Conservation (phyloP, 495 filamentous ascomycete species). For the Pyrenula aspistea region DNA sequence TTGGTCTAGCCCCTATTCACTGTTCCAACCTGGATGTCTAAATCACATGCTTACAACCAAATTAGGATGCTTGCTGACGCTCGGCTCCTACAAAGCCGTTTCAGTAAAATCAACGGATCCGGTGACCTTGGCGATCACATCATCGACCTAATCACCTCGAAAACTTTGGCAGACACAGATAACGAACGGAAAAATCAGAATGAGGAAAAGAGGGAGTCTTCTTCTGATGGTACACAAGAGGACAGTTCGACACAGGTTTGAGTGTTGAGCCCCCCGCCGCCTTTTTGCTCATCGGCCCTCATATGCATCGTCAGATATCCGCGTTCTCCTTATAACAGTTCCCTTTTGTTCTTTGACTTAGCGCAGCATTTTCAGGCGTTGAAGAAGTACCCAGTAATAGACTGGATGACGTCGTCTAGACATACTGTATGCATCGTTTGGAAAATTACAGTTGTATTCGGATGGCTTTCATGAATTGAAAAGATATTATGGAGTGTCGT, state of each 20-base stretch:
- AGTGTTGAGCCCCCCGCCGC: too few relatives aligned
- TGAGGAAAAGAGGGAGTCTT: neutral
- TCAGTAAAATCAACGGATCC: conserved; percentile 73
- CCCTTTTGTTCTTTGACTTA: neutral
- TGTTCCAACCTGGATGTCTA: conserved; percentile 7
- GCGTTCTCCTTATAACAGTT: too few relatives aligned
- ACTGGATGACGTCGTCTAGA: neutral
- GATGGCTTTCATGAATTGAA: neutral
- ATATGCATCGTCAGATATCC: too few relatives aligned
- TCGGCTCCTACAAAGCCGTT: conserved; percentile 57
- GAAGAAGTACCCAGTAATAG: neutral
- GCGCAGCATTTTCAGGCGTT: neutral
- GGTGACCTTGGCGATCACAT: conserved; percentile 58
- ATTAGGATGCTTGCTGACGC: conserved; percentile 70
- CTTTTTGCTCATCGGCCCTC: neutral
- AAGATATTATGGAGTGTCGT: neutral
- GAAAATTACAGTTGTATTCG: too few relatives aligned
- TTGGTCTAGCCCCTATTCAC: conserved; percentile 24
- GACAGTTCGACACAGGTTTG: neutral
- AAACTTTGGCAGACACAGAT: conserved; percentile 20
- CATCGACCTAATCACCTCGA: conserved; percentile 53
- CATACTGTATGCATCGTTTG: too few relatives aligned
- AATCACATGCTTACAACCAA: neutral
- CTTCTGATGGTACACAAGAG: neutral
- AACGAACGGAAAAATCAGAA: neutral